Conservation (phyloP, 352 stramenopile species). For the Globisporangium paroecandrum region DNA sequence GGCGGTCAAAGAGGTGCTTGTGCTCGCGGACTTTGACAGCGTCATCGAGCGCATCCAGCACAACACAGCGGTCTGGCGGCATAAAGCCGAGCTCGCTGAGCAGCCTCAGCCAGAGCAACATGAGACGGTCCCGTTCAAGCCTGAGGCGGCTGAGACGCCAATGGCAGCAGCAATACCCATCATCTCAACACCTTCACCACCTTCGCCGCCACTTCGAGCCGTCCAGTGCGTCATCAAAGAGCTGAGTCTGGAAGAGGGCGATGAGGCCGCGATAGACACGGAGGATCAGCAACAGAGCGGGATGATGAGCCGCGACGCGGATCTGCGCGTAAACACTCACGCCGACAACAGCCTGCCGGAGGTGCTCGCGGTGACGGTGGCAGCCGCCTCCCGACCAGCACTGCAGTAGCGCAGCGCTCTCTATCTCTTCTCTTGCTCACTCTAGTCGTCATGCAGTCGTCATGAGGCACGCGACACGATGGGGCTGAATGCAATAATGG, state of each 20-base stretch:
- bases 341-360: neutral
- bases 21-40: constrained; percentile 38
- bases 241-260: constrained; percentile 4
- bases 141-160: neutral
- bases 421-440: no score
- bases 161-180: neutral
- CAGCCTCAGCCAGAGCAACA: neutral
- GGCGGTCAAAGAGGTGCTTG: constrained; percentile 45
- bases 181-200: neutral
- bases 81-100: constrained; percentile 16
- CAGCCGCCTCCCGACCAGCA: neutral
- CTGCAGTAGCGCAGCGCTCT: no score
- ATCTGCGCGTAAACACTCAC: neutral
- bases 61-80: constrained; percentile 51
- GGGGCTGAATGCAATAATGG: neutral
- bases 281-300: neutral
- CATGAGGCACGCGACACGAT: neutral
- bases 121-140: neutral
- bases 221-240: neutral
- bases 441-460: neutral
- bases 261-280: constrained; percentile 5
- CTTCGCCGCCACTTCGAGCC: neutral
- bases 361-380: constrained; percentile 2
- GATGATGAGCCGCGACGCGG: neutral
- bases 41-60: constrained; percentile 42